phyloP scores from a whole-genome alignment of 768 basidiomycete genomes.

The Tulasnella sp. region DNA sequence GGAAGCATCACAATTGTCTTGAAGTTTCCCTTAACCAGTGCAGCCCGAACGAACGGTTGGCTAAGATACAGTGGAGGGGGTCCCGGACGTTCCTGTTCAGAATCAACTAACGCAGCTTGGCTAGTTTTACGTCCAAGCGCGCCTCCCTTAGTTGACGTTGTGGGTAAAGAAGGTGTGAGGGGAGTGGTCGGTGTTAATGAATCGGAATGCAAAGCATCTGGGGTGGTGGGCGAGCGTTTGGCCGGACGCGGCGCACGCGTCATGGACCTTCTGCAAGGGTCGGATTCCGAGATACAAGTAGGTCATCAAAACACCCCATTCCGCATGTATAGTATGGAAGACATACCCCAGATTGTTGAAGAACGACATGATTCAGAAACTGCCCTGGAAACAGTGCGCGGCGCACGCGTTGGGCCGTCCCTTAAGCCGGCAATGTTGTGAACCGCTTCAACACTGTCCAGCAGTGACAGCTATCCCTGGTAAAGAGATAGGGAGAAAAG shows the following conservation, averaged over 20 bases:
- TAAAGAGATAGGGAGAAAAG: no score
- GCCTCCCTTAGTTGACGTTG: neutral
- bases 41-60: constrained; percentile 88
- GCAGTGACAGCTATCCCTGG: no score
- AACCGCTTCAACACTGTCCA: no score
- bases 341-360: constrained; percentile 9
- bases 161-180: constrained; percentile 4
- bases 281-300: neutral
- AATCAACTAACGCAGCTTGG: neutral
- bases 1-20: constrained; percentile 96
- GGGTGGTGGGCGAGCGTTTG: constrained; percentile 12
- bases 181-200: neutral
- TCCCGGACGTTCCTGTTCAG: constrained; percentile 3
- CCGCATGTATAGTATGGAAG: neutral
- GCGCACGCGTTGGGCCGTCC: no score
- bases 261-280: constrained; percentile 6
- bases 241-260: constrained; percentile 4
- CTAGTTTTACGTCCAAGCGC: neutral
- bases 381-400: no score
- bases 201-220: neutral
- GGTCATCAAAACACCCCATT: neutral
- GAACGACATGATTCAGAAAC: constrained; percentile 8
- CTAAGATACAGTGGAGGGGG: constrained; percentile 67
- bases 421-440: no score
- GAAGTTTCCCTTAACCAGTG: constrained; percentile 95